Evolutionary conservation across 306 rosid species (phyloP).

Genomic region (Erythrophleum fordii): DNA sequence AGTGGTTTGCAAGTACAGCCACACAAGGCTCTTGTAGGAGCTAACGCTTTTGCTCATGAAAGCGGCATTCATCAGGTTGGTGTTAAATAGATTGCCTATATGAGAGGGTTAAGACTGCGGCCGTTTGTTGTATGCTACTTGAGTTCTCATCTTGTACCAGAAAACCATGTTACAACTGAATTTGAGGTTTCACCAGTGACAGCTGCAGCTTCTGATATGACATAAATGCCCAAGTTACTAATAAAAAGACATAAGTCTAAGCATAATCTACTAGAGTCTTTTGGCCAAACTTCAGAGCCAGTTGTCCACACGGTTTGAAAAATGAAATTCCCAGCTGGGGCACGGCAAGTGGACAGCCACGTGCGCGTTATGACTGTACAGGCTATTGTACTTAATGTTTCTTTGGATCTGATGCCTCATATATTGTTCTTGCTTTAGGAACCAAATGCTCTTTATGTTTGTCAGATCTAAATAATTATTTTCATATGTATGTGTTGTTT

Average conservation of each 20-base stretch:
- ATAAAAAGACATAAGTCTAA: not conserved
- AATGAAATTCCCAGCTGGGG: not conserved
- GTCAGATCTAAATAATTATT: not conserved
- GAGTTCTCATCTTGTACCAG: not conserved
- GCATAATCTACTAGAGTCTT: not conserved
- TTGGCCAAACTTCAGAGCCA: not conserved
- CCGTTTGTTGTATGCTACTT: not conserved
- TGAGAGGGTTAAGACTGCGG: not conserved
- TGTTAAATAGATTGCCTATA: constrained; percentile 14
- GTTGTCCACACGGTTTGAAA: not conserved
- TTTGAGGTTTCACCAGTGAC: constrained; percentile 10
- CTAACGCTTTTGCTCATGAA: constrained; percentile 98
- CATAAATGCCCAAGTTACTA: not conserved
- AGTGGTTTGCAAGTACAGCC: constrained; percentile 92
- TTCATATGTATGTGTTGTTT: not conserved
- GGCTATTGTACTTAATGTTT: not conserved
- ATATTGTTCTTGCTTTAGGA: not conserved
- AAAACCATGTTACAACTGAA: constrained; percentile 10
- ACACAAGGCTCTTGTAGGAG: constrained; percentile 97
- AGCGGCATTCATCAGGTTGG: constrained; percentile 99
- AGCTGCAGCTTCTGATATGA: constrained; percentile 18
- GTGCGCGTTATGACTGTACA: not conserved
- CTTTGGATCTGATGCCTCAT: not conserved
- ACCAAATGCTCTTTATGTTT: not conserved
- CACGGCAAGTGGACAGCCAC: not conserved